Evolutionary conservation across 2,329 filamentous ascomycete species (phyloP).

Genomic region (Neofusicoccum sp.): DNA sequence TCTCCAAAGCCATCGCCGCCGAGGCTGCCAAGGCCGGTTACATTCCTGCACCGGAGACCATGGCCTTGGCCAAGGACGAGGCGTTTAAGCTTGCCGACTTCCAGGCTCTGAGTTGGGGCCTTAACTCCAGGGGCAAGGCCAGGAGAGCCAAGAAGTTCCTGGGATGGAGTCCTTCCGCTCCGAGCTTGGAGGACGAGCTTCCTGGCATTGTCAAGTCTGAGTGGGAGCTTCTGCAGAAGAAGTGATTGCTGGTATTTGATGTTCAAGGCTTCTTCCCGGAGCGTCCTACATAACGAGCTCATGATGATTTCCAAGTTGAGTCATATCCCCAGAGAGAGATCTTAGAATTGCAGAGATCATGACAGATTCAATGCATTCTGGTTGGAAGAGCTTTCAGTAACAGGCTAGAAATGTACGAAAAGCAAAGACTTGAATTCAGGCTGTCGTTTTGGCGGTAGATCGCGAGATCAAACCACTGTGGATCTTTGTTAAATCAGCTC

Average conservation of each 20-base stretch:
- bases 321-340: no score
- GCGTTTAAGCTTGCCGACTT: slow-evolving; percentile 11
- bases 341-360: no score
- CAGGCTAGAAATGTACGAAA: no score
- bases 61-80: slow-evolving; percentile 10
- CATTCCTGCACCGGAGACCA: neutral
- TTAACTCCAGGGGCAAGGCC: slow-evolving; percentile 51
- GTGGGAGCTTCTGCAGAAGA: slow-evolving; percentile 14
- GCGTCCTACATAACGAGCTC: no score
- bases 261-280: no score
- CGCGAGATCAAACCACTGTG: no score
- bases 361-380: no score
- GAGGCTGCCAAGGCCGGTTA: slow-evolving; percentile 47
- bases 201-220: slow-evolving; percentile 8
- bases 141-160: slow-evolving; percentile 58
- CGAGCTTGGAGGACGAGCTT: slow-evolving; percentile 14
- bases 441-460: no score
- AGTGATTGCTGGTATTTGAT: neutral
- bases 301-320: no score
- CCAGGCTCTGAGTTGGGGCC: slow-evolving; percentile 5
- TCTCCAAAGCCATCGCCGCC: slow-evolving; percentile 44
- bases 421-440: no score
- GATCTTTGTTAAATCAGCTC: no score
- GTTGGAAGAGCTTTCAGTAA: no score
- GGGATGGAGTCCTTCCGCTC: slow-evolving; percentile 60